These are phyloP conservation scores for Rubroshorea leprosula DNA, from an alignment of 345 rosid species.

Conservation along the genomic window DNA sequence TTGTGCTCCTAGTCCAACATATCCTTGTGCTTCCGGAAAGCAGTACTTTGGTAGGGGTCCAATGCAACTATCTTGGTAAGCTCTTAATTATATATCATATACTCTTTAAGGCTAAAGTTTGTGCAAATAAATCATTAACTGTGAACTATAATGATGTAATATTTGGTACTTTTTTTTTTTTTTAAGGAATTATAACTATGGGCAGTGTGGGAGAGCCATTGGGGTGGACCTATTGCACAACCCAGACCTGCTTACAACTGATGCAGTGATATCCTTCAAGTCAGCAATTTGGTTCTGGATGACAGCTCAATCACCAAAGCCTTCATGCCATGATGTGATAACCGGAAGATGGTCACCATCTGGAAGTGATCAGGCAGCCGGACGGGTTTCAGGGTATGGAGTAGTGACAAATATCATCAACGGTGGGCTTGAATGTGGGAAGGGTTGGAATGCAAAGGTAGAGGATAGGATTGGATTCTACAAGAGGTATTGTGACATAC, in stretches of 20 bases:
- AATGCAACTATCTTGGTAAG: background rate
- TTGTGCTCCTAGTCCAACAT: conserved; percentile 22
- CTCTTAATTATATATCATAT: too few relatives aligned
- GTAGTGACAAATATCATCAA: conserved; percentile 51
- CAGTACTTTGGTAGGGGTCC: conserved; percentile 40
- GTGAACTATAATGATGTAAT: too few relatives aligned
- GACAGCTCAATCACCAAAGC: conserved; percentile 46
- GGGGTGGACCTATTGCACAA: conserved; percentile 50
- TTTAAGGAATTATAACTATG: conserved; percentile 64
- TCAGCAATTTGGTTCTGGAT: conserved; percentile 75
- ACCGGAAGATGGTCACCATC: conserved; percentile 38
- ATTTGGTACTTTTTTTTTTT: background rate
- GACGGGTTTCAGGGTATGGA: conserved; percentile 42
- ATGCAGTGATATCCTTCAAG: conserved; percentile 50
- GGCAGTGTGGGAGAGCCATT: conserved; percentile 47
- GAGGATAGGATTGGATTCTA: conserved; percentile 50
- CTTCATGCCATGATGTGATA: conserved; percentile 58
- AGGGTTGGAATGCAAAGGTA: conserved; percentile 30
- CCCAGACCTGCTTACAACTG: conserved; percentile 47
- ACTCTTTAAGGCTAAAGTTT: too few relatives aligned
- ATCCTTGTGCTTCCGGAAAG: conserved; percentile 54
- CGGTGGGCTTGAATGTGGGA: conserved; percentile 59
- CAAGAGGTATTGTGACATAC: conserved; percentile 44
- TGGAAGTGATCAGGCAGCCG: conserved; percentile 17
- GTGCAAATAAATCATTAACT: too few relatives aligned